A percentile compares a stretch with the other conserved stretches of the same genome.
Evolutionary conservation across 257 asterid genomes (phyloP).

Genomic region (Perilla frutescens): DNA sequence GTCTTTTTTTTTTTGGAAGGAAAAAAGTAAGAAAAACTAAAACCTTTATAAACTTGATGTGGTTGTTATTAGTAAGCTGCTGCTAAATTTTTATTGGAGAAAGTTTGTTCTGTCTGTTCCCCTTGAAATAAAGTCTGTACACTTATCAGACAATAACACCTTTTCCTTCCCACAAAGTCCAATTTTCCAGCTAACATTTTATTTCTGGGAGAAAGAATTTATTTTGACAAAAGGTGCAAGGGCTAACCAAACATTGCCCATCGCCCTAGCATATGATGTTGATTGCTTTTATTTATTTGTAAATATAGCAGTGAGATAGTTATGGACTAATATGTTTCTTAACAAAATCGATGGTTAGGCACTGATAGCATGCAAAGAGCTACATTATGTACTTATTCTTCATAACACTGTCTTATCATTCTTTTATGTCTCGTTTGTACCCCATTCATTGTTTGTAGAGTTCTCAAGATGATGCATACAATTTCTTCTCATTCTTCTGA

Average conservation of each 20-base stretch:
- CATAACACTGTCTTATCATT: slow-evolving; percentile 23
- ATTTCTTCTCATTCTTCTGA: slow-evolving; percentile 82
- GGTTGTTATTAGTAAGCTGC: no score
- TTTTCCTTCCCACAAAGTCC: background rate
- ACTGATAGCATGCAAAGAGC: background rate
- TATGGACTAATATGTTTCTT: slow-evolving; percentile 15
- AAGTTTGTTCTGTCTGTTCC: no score
- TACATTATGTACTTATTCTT: slow-evolving; percentile 12
- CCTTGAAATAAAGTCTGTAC: no score
- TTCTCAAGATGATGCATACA: slow-evolving; percentile 93
- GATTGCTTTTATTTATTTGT: background rate
- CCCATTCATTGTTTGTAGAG: slow-evolving; percentile 49
- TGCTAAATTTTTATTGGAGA: no score
- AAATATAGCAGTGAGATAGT: background rate
- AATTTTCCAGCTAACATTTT: background rate
- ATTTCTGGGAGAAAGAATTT: background rate
- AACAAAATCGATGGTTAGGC: slow-evolving; percentile 10
- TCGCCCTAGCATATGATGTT: background rate
- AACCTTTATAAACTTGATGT: no score
- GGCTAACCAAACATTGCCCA: background rate
- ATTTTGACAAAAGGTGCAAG: background rate
- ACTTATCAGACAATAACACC: background rate
- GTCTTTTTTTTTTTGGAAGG: no score
- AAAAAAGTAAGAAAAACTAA: no score
- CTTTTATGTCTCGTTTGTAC: slow-evolving; percentile 31